Percentiles rank a stretch among this genome's conserved stretches.
Evolutionary conservation across 2,329 filamentous ascomycete genomes (phyloP).

Genomic region (Eutypa lata): DNA sequence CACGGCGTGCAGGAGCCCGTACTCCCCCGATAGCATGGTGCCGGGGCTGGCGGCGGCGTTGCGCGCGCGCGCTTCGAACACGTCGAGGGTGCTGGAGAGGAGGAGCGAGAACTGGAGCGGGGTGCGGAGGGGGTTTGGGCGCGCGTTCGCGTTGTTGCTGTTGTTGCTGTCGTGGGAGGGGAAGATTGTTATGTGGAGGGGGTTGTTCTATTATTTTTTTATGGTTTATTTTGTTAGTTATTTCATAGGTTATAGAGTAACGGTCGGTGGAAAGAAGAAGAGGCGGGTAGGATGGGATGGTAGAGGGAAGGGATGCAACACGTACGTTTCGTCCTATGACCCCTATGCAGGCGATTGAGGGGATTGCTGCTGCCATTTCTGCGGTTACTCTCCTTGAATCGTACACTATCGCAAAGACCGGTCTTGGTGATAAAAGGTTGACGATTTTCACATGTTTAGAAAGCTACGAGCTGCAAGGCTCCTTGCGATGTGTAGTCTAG

Average conservation of each 20-base stretch:
- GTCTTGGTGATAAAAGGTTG: too few species aligned
- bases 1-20: conserved; percentile 86
- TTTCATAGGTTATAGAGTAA: not conserved
- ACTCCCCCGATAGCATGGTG: conserved; percentile 66
- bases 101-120: conserved; percentile 90
- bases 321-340: conserved; percentile 88
- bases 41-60: conserved; percentile 55
- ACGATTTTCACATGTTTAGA: too few species aligned
- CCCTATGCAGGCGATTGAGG: conserved; percentile 89
- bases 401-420: too few species aligned
- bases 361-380: conserved; percentile 58
- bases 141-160: conserved; percentile 34
- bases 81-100: conserved; percentile 85
- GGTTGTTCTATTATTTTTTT: conserved; percentile 74
- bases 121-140: conserved; percentile 56
- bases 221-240: conserved; percentile 6
- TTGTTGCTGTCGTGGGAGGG: conserved; percentile 63
- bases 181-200: conserved; percentile 89
- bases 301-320: conserved; percentile 5
- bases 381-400: too few species aligned
- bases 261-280: not conserved
- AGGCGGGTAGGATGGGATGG: not conserved
- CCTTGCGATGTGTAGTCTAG: too few species aligned
- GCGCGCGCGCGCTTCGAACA: conserved; percentile 83
- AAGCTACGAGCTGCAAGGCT: too few species aligned